These are phyloP conservation scores for Hyaloscypha finlandica DNA, from an alignment of 495 filamentous ascomycete genomes.

Conservation along the genomic window DNA sequence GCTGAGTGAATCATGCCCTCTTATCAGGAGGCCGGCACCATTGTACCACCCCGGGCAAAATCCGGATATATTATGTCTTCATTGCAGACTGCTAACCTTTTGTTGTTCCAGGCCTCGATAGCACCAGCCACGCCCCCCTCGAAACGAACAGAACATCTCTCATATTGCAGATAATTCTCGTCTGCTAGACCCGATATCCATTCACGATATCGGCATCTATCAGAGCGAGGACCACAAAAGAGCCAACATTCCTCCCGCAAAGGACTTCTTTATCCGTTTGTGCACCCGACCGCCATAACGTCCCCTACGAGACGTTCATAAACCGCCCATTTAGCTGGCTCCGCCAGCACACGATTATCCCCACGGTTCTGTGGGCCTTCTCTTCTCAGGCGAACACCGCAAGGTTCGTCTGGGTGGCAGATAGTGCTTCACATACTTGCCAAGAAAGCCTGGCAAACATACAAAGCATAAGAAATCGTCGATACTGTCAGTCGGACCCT, in stretches of 20 bases:
- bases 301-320: slow-evolving; percentile 57
- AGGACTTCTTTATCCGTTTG: slow-evolving; percentile 78
- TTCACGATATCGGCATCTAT: slow-evolving; percentile 81
- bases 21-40: not conserved
- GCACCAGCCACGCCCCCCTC: slow-evolving; percentile 50
- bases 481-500: not conserved
- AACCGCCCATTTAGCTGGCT: slow-evolving; percentile 50
- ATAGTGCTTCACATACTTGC: slow-evolving; percentile 59
- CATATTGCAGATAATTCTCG: slow-evolving; percentile 68
- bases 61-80: slow-evolving; percentile 1
- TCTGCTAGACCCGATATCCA: slow-evolving; percentile 90
- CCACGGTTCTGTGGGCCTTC: slow-evolving; percentile 83
- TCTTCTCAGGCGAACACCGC: slow-evolving; percentile 86
- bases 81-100: slow-evolving; percentile 19
- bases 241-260: slow-evolving; percentile 85
- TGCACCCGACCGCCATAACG: slow-evolving; percentile 90
- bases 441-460: slow-evolving; percentile 16
- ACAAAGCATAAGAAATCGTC: not conserved
- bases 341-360: slow-evolving; percentile 48
- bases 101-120: slow-evolving; percentile 77
- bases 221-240: slow-evolving; percentile 63
- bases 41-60: not conserved
- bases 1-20: not conserved
- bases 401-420: slow-evolving; percentile 89
- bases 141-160: slow-evolving; percentile 8